These are phyloP conservation scores for Jamesozyma gamospora DNA, from an alignment of 805 yeast genomes.

Conservation along the genomic window DNA sequence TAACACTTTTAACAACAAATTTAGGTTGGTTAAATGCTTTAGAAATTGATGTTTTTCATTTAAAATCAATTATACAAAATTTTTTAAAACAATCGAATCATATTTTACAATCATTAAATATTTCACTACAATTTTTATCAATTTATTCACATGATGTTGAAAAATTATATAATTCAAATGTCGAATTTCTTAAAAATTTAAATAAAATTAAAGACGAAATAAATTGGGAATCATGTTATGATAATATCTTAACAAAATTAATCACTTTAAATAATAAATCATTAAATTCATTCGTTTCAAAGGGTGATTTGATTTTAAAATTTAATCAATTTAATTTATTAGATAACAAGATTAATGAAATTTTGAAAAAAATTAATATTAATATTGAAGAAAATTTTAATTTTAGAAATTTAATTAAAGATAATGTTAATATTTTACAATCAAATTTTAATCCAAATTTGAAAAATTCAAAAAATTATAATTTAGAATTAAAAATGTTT, in stretches of 20 bases:
- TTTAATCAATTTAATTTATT: slow-evolving; percentile 5
- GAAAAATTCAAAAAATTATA: slow-evolving; percentile 9
- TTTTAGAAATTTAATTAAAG: slow-evolving; percentile 7
- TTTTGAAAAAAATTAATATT: slow-evolving; percentile 12
- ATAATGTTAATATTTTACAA: slow-evolving; percentile 3
- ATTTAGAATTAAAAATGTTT: slow-evolving; percentile 19
- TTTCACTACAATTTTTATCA: slow-evolving; percentile 41
- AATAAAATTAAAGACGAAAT: slow-evolving; percentile 35
- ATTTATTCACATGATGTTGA: slow-evolving; percentile 42
- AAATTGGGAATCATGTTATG: slow-evolving; percentile 32
- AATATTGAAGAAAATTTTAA: slow-evolving; percentile 12
- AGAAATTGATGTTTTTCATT: slow-evolving; percentile 32
- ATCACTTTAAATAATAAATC: slow-evolving; percentile 3
- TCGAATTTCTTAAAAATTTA: slow-evolving; percentile 32
- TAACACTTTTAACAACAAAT: slow-evolving; percentile 35
- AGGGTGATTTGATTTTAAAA: slow-evolving; percentile 3
- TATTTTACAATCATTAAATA: slow-evolving; percentile 38
- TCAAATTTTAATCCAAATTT: slow-evolving; percentile 1
- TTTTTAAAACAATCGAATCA: slow-evolving; percentile 30
- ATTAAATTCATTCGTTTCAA: slow-evolving; percentile 13
- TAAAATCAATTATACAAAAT: slow-evolving; percentile 22
- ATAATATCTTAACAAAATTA: slow-evolving; percentile 13
- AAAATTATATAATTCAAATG: slow-evolving; percentile 33
- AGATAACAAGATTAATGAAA: slow-evolving; percentile 9
- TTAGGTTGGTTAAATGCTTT: slow-evolving; percentile 45